Evolutionary conservation across 805 yeast genomes (phyloP).

Genomic region (Candida krabiensis): DNA sequence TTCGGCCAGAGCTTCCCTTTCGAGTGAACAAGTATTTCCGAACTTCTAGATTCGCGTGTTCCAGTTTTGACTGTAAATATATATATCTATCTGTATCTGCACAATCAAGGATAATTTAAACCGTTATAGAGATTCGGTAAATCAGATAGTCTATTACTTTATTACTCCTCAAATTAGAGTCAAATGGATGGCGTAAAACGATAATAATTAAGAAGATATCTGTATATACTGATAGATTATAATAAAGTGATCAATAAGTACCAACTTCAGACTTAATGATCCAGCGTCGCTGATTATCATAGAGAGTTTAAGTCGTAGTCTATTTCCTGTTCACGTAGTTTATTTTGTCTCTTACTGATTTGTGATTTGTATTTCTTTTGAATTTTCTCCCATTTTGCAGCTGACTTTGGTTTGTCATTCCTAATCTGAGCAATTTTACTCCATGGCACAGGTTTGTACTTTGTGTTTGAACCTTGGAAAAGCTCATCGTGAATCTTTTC

Average conservation of each 20-base stretch:
- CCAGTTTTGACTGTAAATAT: no score
- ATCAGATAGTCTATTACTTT: no score
- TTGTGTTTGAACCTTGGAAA: slow-evolving; percentile 55
- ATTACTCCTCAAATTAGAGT: no score
- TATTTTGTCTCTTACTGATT: slow-evolving; percentile 44
- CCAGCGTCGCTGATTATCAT: slow-evolving; percentile 6
- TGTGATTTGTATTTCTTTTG: slow-evolving; percentile 44
- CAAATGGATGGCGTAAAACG: no score
- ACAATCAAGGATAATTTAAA: no score
- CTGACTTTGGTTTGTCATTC: slow-evolving; percentile 58
- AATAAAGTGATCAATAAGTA: neutral
- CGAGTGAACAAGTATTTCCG: no score
- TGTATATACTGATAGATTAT: neutral
- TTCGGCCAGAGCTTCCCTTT: no score
- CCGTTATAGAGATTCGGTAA: no score
- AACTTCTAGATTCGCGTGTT: no score
- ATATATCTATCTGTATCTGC: no score
- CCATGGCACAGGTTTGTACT: slow-evolving; percentile 62
- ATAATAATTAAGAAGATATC: slow-evolving; percentile 3
- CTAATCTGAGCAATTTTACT: slow-evolving; percentile 49
- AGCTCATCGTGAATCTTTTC: slow-evolving; percentile 56
- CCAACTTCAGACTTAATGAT: neutral
- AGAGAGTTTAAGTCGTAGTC: slow-evolving; percentile 40
- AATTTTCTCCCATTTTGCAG: slow-evolving; percentile 55
- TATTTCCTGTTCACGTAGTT: slow-evolving; percentile 58